Percentiles rank a stretch among this genome's conserved stretches.
Conservation (phyloP, 805 yeast genomes). For the Phaffomyces opuntiae region DNA sequence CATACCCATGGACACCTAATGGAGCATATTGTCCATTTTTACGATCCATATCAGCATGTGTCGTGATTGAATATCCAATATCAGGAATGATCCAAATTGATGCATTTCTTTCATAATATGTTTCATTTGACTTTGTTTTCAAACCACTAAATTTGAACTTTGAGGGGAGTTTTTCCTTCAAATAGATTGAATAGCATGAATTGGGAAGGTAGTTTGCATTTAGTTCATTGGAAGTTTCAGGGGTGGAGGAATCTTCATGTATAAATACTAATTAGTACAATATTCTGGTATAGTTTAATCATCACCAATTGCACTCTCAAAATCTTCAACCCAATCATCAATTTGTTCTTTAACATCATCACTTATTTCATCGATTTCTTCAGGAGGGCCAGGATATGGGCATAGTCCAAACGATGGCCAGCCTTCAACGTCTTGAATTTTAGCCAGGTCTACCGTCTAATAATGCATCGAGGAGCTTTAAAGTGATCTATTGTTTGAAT, state of each 20-base stretch:
- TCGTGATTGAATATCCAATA: constrained; percentile 71
- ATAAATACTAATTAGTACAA: no score
- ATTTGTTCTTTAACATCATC: constrained; percentile 13
- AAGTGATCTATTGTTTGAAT: no score
- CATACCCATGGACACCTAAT: constrained; percentile 79
- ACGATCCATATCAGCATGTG: constrained; percentile 45
- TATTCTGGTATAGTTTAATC: background rate
- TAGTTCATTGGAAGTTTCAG: constrained; percentile 42
- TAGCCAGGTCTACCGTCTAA: constrained; percentile 41
- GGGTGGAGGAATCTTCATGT: constrained; percentile 22
- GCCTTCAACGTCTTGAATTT: constrained; percentile 63
- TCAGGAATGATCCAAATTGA: constrained; percentile 83
- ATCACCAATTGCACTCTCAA: constrained; percentile 13
- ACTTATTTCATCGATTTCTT: constrained; percentile 21
- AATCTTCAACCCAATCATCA: constrained; percentile 6
- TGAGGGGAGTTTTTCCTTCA: constrained; percentile 45
- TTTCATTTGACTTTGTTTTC: background rate
- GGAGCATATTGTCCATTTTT: constrained; percentile 18
- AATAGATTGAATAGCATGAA: constrained; percentile 39
- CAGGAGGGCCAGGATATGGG: constrained; percentile 41
- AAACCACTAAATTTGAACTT: constrained; percentile 28
- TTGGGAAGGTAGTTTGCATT: constrained; percentile 24
- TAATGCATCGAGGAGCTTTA: no score
- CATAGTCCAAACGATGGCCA: constrained; percentile 83
- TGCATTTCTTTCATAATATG: constrained; percentile 59